Evolutionary conservation across 2,329 filamentous ascomycete species (phyloP).

Genomic region (Nothophoma quercina): DNA sequence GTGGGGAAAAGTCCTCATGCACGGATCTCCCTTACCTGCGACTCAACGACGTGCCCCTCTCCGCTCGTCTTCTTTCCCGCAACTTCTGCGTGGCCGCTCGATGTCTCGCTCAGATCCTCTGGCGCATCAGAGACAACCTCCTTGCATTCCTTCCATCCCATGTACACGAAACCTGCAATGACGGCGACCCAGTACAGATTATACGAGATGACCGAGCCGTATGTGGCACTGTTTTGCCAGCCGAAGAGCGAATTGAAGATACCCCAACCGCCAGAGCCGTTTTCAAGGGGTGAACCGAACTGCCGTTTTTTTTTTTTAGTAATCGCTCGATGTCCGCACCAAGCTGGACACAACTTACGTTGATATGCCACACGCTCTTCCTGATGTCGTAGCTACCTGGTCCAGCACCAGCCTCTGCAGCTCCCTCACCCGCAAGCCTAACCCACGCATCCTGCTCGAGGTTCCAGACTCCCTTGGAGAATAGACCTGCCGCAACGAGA

Average conservation of each 20-base stretch:
- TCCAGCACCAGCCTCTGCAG: conserved; percentile 68
- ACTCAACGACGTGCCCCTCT: conserved; percentile 22
- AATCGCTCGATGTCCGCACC: background rate
- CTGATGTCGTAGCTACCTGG: conserved; percentile 82
- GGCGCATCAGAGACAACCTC: conserved; percentile 14
- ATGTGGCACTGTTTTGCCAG: conserved; percentile 88
- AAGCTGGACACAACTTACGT: conserved; percentile 59
- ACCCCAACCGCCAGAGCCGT: conserved; percentile 82
- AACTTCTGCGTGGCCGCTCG: conserved; percentile 22
- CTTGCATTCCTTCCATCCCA: conserved; percentile 72
- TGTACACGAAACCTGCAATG: conserved; percentile 68
- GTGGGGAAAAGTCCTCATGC: background rate
- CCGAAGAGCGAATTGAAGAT: conserved; percentile 87
- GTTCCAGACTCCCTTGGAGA: conserved; percentile 78
- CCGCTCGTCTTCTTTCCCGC: conserved; percentile 26
- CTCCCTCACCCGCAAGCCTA: conserved; percentile 68
- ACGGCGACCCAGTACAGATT: conserved; percentile 85
- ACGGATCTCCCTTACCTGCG: conserved; percentile 23
- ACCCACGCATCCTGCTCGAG: conserved; percentile 76
- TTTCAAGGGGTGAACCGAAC: conserved; percentile 78
- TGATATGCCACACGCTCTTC: conserved; percentile 82
- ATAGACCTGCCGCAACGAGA: conserved; percentile 81
- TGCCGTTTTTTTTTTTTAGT: conserved; percentile 40
- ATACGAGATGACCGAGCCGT: conserved; percentile 86
- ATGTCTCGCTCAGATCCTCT: conserved; percentile 21